These are phyloP conservation scores for Lasiosphaeria miniovina DNA, from an alignment of 495 filamentous ascomycete genomes.

Conservation along the genomic window DNA sequence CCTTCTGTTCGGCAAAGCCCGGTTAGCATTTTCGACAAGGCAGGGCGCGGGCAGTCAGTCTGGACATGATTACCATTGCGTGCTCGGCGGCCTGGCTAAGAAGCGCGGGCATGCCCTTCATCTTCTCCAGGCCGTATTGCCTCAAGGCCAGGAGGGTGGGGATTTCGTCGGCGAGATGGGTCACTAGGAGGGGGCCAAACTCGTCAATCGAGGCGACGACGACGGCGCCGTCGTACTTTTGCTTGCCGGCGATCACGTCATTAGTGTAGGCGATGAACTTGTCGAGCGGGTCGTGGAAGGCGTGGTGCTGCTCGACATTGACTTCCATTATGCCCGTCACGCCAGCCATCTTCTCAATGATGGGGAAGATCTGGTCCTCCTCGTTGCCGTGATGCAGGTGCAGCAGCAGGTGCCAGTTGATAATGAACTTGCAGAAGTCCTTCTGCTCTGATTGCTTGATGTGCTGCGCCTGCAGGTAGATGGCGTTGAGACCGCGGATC, in stretches of 20 bases:
- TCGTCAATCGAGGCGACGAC: constrained; percentile 40
- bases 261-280: constrained; percentile 34
- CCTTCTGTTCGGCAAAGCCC: constrained; percentile 9
- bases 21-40: background rate
- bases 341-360: constrained; percentile 36
- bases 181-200: constrained; percentile 35
- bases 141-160: constrained; percentile 31
- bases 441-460: constrained; percentile 29
- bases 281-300: constrained; percentile 39
- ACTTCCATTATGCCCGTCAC: constrained; percentile 41
- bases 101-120: constrained; percentile 15
- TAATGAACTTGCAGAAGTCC: constrained; percentile 38
- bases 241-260: constrained; percentile 18
- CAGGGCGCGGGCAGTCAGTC: background rate
- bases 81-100: constrained; percentile 24
- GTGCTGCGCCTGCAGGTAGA: constrained; percentile 48
- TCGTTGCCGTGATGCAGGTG: constrained; percentile 45
- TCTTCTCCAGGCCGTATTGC: constrained; percentile 30
- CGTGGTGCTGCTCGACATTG: constrained; percentile 47
- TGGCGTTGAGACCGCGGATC: constrained; percentile 47
- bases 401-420: constrained; percentile 28
- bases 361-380: constrained; percentile 44
- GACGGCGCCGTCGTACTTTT: constrained; percentile 32
- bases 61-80: constrained; percentile 19
- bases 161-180: constrained; percentile 46